Evolutionary conservation across 1,139 yeast species (phyloP).

Genomic region (Geotrichum aggregatum): DNA sequence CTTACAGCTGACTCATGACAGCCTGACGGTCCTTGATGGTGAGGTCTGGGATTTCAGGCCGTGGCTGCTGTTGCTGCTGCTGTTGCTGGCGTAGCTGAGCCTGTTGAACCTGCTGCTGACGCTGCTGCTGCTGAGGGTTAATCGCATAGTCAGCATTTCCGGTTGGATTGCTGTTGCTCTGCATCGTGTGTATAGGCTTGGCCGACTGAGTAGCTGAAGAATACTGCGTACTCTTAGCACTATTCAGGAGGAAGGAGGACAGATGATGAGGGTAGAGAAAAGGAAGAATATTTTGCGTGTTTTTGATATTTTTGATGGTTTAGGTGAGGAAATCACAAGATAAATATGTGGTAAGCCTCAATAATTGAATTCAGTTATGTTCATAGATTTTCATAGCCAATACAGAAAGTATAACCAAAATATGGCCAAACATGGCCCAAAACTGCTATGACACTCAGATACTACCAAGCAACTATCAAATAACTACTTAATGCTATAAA

Average conservation of each 20-base stretch:
- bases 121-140: neutral
- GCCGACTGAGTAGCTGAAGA: neutral
- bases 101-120: neutral
- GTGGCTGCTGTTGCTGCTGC: constrained; percentile 3
- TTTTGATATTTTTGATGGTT: no score
- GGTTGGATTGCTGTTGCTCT: neutral
- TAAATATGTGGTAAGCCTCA: no score
- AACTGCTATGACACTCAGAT: no score
- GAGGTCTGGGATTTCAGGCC: neutral
- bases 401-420: no score
- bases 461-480: neutral
- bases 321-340: neutral
- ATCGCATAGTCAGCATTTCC: neutral
- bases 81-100: constrained; percentile 2
- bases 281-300: neutral
- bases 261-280: neutral
- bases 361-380: no score
- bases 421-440: no score
- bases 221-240: neutral
- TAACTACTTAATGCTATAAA: neutral
- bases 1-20: constrained; percentile 11
- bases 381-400: no score
- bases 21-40: constrained; percentile 7
- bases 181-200: neutral
- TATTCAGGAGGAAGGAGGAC: neutral